phyloP scores from a whole-genome alignment of 1,284 basidiomycete genomes.

The Tilletia caries region DNA sequence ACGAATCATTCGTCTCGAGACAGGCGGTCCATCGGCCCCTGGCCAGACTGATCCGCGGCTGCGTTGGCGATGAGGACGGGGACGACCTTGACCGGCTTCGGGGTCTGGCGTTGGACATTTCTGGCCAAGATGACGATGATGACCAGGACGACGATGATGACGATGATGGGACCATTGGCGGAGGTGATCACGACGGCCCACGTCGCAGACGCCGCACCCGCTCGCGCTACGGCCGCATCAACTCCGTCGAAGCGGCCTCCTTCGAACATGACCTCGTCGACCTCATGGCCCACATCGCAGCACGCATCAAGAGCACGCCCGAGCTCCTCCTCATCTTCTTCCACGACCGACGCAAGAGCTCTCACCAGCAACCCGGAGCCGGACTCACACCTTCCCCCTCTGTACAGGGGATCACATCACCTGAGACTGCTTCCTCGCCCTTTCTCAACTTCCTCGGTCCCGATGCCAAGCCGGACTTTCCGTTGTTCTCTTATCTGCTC shows the following conservation, averaged over 20 bases:
- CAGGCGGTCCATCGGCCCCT: constrained; percentile 69
- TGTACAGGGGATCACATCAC: not conserved
- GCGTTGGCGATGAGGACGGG: constrained; percentile 83
- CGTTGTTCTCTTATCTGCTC: constrained; percentile 81
- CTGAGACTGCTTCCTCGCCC: not conserved
- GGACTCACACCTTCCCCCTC: not conserved
- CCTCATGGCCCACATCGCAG: constrained; percentile 45
- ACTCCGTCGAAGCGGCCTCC: constrained; percentile 18
- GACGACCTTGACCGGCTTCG: constrained; percentile 70
- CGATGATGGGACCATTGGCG: constrained; percentile 18
- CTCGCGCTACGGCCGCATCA: constrained; percentile 65
- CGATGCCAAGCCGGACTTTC: constrained; percentile 28
- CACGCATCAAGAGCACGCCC: constrained; percentile 41
- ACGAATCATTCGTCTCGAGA: constrained; percentile 46
- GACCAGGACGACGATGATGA: constrained; percentile 14
- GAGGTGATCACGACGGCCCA: constrained; percentile 20
- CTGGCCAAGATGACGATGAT: constrained; percentile 63
- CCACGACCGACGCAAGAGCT: constrained; percentile 9
- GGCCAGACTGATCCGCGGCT: constrained; percentile 76
- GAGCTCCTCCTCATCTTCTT: constrained; percentile 48
- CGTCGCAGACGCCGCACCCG: constrained; percentile 13
- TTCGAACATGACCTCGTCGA: constrained; percentile 34
- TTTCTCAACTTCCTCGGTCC: constrained; percentile 8
- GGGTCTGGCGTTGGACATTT: constrained; percentile 46
- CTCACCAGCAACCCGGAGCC: not conserved